A percentile compares a stretch with the other conserved stretches of the same genome.
phyloP scores from a whole-genome alignment of 2,329 filamentous ascomycete species.

The Fusarium sp. region DNA sequence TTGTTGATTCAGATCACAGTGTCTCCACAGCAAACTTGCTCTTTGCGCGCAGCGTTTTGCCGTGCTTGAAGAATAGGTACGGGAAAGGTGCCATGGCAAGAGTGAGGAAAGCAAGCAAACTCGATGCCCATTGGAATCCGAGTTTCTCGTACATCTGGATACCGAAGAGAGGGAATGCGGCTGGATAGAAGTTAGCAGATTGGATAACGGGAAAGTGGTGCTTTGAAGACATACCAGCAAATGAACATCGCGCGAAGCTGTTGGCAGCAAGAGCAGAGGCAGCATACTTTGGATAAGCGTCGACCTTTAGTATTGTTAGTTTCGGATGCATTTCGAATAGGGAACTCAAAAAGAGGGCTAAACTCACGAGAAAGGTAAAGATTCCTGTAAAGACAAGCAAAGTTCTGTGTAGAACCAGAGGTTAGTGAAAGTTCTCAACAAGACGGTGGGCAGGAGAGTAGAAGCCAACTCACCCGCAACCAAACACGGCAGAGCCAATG shows the following conservation, averaged over 20 bases:
- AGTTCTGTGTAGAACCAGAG: background rate
- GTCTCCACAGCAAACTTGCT: slow-evolving; percentile 28
- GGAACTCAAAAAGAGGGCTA: too few species aligned
- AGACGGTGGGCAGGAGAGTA: background rate
- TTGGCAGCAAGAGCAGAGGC: slow-evolving; percentile 41
- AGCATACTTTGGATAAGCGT: slow-evolving; percentile 35
- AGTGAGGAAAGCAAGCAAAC: slow-evolving; percentile 34
- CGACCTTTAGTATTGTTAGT: slow-evolving; percentile 9
- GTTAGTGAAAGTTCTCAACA: background rate
- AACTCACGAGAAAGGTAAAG: slow-evolving; percentile 33
- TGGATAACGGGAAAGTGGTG: accelerated
- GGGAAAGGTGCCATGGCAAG: slow-evolving; percentile 36
- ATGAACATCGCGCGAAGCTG: slow-evolving; percentile 32
- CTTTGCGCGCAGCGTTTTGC: slow-evolving; percentile 28
- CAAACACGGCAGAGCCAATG: slow-evolving; percentile 30
- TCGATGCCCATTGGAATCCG: slow-evolving; percentile 36
- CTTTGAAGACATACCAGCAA: slow-evolving; percentile 21
- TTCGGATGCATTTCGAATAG: accelerated
- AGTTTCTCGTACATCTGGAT: slow-evolving; percentile 39
- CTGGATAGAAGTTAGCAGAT: background rate
- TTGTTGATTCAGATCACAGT: background rate
- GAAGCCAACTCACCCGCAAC: slow-evolving; percentile 30
- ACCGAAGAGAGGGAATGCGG: slow-evolving; percentile 27
- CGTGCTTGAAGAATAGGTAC: slow-evolving; percentile 38
- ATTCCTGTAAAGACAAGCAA: slow-evolving; percentile 28